Base-by-base conservation (phyloP, 768 basidiomycete genomes). In the Auricularia sp. region DNA sequence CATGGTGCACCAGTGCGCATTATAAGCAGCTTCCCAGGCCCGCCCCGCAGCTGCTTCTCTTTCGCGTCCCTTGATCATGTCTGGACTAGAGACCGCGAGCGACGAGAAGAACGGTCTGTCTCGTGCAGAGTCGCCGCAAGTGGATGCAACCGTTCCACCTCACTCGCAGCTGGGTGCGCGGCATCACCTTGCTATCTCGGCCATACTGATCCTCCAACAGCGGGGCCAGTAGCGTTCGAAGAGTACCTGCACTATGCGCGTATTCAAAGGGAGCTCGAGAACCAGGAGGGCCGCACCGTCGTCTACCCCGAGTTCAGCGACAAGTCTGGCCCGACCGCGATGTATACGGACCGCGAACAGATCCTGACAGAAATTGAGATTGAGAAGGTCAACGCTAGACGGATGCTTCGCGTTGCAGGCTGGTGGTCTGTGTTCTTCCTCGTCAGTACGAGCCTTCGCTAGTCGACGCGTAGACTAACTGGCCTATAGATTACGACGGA, bases 401-500 rank as follows among this genome's bases (percentile, higher is more conserved):
- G 64, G 24, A 54, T 54, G n/a, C 39, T 64, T 24, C 54, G 56
- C 18, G 42, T 51, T 21, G 64, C 56, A 16, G 45, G 37, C 37
- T 64, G 64, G 64, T 44, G 54, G 35, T 54, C 64, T 7, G 56
- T 64, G n/a, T 64, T 64, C 64, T 64, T 58, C 64, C 54, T 64
- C 2, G 56, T 59, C 24, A 24, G 56, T 4, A 13, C 11, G 24
- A 10, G 47, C 18, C 47, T 16, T 51, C 14, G 5, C 47, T 6
- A 8, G 7, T 6, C 47, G 10, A 59, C 18, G 14, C 47, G 6
- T 16, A 16, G 47, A 6, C 21, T 21, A 51, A 13, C 10, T 18
- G 11, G 18, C 14, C 47, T 14, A 29, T 33, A 59, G 29, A 84
- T 85, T 63, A 85, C 84, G 3, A 85, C 71, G 70, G 85, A 86